These are phyloP conservation scores for Sherardia arvensis DNA, from an alignment of 257 asterid genomes.

Conservation along the genomic window DNA sequence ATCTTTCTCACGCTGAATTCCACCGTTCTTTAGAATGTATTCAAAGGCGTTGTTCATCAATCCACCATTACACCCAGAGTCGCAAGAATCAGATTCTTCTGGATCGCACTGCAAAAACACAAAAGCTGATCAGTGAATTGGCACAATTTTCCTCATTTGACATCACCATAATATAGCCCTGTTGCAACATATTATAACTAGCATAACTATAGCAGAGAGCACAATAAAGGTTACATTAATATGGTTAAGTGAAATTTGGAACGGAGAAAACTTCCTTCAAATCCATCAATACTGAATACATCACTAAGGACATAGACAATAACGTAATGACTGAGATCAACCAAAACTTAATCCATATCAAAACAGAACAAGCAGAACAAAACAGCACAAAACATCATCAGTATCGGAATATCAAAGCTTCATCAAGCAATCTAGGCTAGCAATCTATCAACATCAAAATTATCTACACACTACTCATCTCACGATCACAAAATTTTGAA, in stretches of 20 bases:
- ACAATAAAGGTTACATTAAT: not conserved
- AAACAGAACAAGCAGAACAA: not conserved
- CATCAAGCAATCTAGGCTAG: too few relatives aligned
- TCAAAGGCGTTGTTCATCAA: constrained; percentile 85
- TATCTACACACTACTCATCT: too few relatives aligned
- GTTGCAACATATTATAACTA: not conserved
- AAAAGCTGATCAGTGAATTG: not conserved
- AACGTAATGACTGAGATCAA: not conserved
- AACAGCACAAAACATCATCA: too few relatives aligned
- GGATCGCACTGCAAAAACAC: constrained; percentile 61
- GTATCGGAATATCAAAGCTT: too few relatives aligned
- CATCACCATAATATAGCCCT: not conserved
- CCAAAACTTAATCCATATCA: not conserved
- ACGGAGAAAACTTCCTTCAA: not conserved
- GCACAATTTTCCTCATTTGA: not conserved
- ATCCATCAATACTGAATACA: too few relatives aligned
- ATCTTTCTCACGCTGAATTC: constrained; percentile 59
- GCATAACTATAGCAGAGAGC: not conserved
- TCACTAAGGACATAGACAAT: not conserved
- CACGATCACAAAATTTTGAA: too few relatives aligned
- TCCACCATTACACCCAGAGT: constrained; percentile 82
- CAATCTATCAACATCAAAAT: too few relatives aligned
- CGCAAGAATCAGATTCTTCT: constrained; percentile 48
- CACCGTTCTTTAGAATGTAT: constrained; percentile 68
- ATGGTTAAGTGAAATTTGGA: not conserved